Evolutionary conservation across 345 rosid genomes (phyloP).

Genomic region (Erucastrum elatum): DNA sequence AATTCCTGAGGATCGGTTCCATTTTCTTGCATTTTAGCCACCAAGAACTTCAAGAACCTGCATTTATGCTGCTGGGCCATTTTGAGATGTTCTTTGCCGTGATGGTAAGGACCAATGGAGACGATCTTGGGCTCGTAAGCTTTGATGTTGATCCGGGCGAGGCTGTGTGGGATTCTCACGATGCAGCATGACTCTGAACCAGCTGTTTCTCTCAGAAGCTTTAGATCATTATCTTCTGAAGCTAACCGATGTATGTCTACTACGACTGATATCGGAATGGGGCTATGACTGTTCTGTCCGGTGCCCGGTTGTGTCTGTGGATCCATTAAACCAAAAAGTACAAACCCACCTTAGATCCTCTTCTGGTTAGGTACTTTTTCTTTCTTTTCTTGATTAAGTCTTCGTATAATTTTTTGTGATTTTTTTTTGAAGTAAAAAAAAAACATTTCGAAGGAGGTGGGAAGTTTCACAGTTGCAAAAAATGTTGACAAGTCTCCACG

Average conservation of each 20-base stretch:
- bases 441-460: neutral
- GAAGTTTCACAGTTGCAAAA: neutral
- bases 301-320: neutral
- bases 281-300: neutral
- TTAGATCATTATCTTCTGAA: slow-evolving; percentile 31
- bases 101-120: slow-evolving; percentile 56
- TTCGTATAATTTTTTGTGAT: neutral
- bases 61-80: slow-evolving; percentile 55
- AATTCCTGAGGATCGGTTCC: slow-evolving; percentile 5
- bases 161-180: slow-evolving; percentile 51
- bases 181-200: slow-evolving; percentile 47
- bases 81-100: slow-evolving; percentile 39
- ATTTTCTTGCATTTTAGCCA: slow-evolving; percentile 24
- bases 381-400: neutral
- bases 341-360: neutral
- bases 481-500: neutral
- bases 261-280: neutral
- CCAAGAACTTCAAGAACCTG: slow-evolving; percentile 36
- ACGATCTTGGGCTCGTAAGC: slow-evolving; percentile 51
- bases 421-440: neutral
- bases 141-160: slow-evolving; percentile 35
- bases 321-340: slow-evolving; percentile 1
- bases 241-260: neutral
- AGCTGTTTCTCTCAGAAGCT: slow-evolving; percentile 42
- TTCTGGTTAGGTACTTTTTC: neutral